Percentiles rank a stretch among this genome's conserved stretches.
Evolutionary conservation across 352 stramenopile species (phyloP).

Genomic region (Pythium chondricola): DNA sequence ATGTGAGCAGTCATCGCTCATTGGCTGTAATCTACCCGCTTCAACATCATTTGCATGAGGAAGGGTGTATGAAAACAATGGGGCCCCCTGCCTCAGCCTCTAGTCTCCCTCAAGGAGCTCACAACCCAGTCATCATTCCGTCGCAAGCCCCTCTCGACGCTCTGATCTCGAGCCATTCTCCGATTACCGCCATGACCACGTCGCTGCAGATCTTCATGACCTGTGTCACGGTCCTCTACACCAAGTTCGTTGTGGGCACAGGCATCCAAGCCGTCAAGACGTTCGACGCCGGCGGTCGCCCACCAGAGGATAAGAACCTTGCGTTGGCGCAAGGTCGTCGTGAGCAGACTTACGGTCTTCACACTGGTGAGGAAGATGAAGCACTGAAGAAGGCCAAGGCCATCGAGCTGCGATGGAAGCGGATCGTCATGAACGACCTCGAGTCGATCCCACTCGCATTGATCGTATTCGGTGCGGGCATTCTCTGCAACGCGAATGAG

Average conservation of each 20-base stretch:
- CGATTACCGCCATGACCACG: not conserved
- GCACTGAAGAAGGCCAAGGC: constrained; percentile 17
- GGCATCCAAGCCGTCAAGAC: constrained; percentile 29
- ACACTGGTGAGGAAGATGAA: constrained; percentile 17
- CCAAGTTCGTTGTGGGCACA: constrained; percentile 24
- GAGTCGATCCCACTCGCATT: constrained; percentile 44
- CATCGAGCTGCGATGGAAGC: constrained; percentile 34
- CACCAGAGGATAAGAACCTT: constrained; percentile 25
- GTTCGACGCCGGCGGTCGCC: constrained; percentile 33
- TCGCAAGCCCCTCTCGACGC: not conserved
- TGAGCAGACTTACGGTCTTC: constrained; percentile 35
- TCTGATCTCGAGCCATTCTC: not conserved
- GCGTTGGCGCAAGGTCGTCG: constrained; percentile 8
- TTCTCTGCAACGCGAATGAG: constrained; percentile 15
- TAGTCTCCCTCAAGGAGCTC: no score
- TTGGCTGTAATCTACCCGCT: no score
- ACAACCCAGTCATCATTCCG: no score
- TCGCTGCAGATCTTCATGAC: constrained; percentile 2
- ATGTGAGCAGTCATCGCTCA: no score
- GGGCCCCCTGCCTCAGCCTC: no score
- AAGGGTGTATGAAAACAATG: no score
- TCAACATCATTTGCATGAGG: no score
- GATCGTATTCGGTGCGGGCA: constrained; percentile 27
- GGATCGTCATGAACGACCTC: constrained; percentile 46
- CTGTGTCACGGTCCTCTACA: constrained; percentile 11